Base-by-base conservation (phyloP, 1,284 basidiomycete genomes). In the Marasmius oreades region DNA sequence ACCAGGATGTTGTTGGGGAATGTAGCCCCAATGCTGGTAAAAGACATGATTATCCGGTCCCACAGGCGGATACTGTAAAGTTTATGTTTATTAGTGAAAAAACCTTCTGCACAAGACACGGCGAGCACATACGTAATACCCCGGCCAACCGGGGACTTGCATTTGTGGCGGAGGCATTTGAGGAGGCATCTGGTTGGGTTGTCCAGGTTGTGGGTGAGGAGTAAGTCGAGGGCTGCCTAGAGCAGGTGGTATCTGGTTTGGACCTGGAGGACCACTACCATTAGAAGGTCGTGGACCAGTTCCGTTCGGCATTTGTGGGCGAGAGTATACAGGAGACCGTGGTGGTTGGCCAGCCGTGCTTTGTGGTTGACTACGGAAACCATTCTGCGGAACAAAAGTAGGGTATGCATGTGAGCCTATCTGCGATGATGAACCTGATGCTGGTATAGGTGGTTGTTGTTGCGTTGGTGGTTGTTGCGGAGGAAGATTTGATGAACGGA, bases 151-250 rank as follows among this genome's bases (percentile, higher is more conserved):
- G n/a, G 62, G 62, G 44, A 67, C 66, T 58, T 68, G 73, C 68
- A 75, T 73, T 57, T 68, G 71, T 18, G 68, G 72, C 64, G 72
- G 71, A 22, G 69, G 68, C 36, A 75, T 74, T 50, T 73, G 72
- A 54, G 74, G 64, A 39, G 75, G 74, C 66, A 80, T 76, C 31
- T 67, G 70, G 28, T 74, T 64, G 44, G 80, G 77, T 61, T 80
- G 81, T 36, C 75, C 77, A 51, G 76, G 72, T 59, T 80, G 82
- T n/a, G 82, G 76, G 59, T 77, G 79, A 44, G 77, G 77, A 16
- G 75, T 78, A 65, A 89, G 70, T 52, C 86, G 80, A 28, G 88
- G 88, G 67, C 86, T 88, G 28, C 82, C 75, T 71, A 87, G 72
- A 18, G 77, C 81, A 1, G 77, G 61, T n/a, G 78, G 70, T 61